Percentiles rank a stretch among this genome's conserved stretches.
These are phyloP conservation scores for Penicillium mononematosum DNA, from an alignment of 495 filamentous ascomycete genomes.

Conservation along the genomic window DNA sequence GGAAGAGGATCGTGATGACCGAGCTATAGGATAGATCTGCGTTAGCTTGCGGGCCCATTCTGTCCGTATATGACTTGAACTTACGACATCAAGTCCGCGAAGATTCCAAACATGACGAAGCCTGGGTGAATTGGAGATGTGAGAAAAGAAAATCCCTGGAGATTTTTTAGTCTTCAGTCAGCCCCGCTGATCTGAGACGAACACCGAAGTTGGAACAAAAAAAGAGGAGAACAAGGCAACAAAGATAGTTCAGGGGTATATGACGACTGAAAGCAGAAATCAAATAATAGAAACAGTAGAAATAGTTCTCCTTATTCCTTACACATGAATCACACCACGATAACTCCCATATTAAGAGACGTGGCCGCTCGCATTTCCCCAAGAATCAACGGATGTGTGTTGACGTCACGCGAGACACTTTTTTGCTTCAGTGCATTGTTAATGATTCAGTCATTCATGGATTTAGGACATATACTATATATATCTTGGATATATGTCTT, in stretches of 20 bases:
- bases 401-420: constrained; percentile 27
- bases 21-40: constrained; percentile 46
- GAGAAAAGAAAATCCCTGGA: not conserved
- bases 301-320: not conserved
- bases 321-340: not conserved
- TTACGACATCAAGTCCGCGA: constrained; percentile 78
- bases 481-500: not conserved
- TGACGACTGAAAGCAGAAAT: not conserved
- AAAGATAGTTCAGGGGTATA: constrained; percentile 9
- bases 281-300: not conserved
- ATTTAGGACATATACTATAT: not conserved
- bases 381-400: constrained; percentile 21
- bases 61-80: constrained; percentile 23
- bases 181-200: constrained; percentile 9
- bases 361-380: constrained; percentile 2
- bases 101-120: constrained; percentile 71
- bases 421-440: not conserved
- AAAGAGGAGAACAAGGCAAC: constrained; percentile 4
- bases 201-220: not conserved
- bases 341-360: constrained; percentile 9
- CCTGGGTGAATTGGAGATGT: not conserved
- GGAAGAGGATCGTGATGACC: constrained; percentile 87
- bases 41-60: constrained; percentile 18
- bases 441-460: not conserved
- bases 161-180: constrained; percentile 7